Conservation (phyloP, 2,329 filamentous ascomycete species). For the Volutella citrinella region DNA sequence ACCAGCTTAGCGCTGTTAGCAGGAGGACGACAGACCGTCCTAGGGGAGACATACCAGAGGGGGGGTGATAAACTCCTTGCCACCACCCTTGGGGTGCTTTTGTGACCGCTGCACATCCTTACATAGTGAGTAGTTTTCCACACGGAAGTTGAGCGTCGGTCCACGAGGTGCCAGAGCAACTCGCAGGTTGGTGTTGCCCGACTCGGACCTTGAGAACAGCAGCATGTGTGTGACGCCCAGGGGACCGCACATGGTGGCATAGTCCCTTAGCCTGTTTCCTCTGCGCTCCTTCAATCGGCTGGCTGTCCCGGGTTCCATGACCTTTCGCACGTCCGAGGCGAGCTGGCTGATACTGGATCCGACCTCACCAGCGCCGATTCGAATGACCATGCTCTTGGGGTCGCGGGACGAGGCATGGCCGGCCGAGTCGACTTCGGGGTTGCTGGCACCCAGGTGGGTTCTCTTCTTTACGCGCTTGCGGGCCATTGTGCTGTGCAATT, state of each 20-base stretch:
- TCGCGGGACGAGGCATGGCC: constrained; percentile 63
- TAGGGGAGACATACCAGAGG: constrained; percentile 60
- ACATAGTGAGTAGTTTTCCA: constrained; percentile 90
- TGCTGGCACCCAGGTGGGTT: constrained; percentile 71
- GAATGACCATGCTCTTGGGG: constrained; percentile 98
- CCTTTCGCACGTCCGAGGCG: constrained; percentile 82
- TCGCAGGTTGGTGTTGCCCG: constrained; percentile 89
- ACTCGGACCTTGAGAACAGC: constrained; percentile 85
- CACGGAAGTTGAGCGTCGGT: constrained; percentile 89
- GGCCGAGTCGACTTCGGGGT: constrained; percentile 53
- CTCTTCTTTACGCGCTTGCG: constrained; percentile 82
- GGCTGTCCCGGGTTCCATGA: constrained; percentile 96
- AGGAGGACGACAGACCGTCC: constrained; percentile 15
- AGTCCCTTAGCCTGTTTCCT: constrained; percentile 86
- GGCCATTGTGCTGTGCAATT: constrained; percentile 57
- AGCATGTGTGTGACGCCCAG: constrained; percentile 90
- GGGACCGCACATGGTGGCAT: constrained; percentile 91
- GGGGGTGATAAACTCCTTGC: constrained; percentile 81
- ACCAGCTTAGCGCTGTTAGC: constrained; percentile 59
- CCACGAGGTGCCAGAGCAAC: constrained; percentile 85
- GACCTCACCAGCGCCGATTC: constrained; percentile 90
- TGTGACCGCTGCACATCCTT: constrained; percentile 85
- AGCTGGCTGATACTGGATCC: constrained; percentile 89
- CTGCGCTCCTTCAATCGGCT: constrained; percentile 84
- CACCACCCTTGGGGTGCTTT: constrained; percentile 76